Evolutionary conservation across 306 rosid species (phyloP).

Genomic region (Delonix regia): DNA sequence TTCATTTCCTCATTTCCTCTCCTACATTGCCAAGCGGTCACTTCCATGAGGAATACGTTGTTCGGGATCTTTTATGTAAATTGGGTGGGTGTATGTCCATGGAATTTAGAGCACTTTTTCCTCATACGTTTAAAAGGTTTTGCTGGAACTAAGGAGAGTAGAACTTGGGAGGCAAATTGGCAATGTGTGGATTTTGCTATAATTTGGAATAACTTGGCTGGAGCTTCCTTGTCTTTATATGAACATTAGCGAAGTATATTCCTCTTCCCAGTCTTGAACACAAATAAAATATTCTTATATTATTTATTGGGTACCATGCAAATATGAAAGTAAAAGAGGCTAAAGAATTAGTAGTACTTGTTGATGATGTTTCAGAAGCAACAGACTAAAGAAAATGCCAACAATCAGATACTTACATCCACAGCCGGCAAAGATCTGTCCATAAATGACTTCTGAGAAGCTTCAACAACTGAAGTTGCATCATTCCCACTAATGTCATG

Average conservation of each 20-base stretch:
- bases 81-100: too few relatives aligned
- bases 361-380: conserved; percentile 10
- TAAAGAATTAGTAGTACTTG: conserved; percentile 23
- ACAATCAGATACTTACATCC: conserved; percentile 61
- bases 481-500: conserved; percentile 53
- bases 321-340: conserved; percentile 25
- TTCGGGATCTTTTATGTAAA: too few relatives aligned
- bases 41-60: too few relatives aligned
- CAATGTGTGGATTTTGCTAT: background rate
- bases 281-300: background rate
- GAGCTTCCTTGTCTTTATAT: background rate
- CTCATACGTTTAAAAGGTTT: too few relatives aligned
- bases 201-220: background rate
- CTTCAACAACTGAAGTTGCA: conserved; percentile 62
- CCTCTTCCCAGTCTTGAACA: background rate
- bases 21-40: too few relatives aligned
- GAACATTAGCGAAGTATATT: background rate
- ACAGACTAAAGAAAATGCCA: conserved; percentile 1
- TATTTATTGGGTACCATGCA: background rate
- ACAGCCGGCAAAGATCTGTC: conserved; percentile 53
- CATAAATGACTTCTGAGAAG: conserved; percentile 56
- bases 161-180: background rate
- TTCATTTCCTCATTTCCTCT: too few relatives aligned
- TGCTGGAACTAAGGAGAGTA: too few relatives aligned
- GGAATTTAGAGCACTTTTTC: too few relatives aligned